A percentile compares a stretch with the other conserved stretches of the same genome.
phyloP scores from a whole-genome alignment of 495 filamentous ascomycete species.

The Xylaria venustula region DNA sequence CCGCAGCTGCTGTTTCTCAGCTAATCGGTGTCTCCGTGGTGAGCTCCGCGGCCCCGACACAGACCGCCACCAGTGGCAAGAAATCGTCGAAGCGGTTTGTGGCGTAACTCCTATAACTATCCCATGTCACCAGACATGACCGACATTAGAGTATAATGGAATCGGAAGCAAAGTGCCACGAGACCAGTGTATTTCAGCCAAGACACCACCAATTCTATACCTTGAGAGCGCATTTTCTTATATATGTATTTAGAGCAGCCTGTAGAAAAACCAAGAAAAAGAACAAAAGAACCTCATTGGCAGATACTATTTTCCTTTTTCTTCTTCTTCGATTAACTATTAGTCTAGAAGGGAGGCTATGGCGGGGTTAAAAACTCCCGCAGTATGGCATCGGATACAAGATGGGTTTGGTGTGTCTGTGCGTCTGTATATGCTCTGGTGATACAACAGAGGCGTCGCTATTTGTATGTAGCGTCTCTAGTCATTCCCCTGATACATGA shows the following conservation, averaged over 20 bases:
- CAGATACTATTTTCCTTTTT: background rate
- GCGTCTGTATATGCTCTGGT: too few relatives aligned
- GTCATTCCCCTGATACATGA: too few relatives aligned
- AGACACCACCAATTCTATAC: background rate
- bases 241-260: slow-evolving; percentile 6
- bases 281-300: background rate
- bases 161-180: background rate
- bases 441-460: too few relatives aligned
- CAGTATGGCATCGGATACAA: too few relatives aligned
- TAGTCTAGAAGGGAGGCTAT: too few relatives aligned
- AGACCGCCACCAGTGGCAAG: slow-evolving; percentile 15
- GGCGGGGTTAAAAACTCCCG: too few relatives aligned
- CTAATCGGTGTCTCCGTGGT: slow-evolving; percentile 10
- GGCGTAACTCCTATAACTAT: slow-evolving; percentile 9
- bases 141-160: background rate
- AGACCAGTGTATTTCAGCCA: background rate
- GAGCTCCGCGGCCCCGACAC: background rate
- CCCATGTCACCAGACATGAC: background rate
- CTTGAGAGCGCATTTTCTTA: background rate
- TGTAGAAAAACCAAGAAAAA: background rate
- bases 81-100: slow-evolving; percentile 16
- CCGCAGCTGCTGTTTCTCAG: slow-evolving; percentile 8
- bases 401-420: too few relatives aligned
- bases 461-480: too few relatives aligned
- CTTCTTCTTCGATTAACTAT: background rate